phyloP scores from a whole-genome alignment of 257 asterid genomes.

The Solanum infundibuliforme region DNA sequence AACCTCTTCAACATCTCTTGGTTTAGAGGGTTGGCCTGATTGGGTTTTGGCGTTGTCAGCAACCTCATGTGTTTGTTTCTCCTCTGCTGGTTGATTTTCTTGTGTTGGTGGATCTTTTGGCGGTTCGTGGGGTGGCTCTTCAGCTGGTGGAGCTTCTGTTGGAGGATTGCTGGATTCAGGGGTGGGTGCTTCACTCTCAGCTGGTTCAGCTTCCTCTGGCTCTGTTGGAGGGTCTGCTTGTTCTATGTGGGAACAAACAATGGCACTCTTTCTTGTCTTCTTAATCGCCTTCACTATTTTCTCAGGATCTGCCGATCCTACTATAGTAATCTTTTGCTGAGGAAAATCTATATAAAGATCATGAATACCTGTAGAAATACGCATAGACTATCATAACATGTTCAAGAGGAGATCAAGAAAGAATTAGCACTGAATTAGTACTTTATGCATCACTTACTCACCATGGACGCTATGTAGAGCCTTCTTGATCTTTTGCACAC shows the following conservation, averaged over 20 bases:
- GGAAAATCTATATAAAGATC: constrained; percentile 66
- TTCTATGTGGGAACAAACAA: constrained; percentile 55
- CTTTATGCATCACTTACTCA: constrained; percentile 10
- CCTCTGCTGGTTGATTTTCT: constrained; percentile 14
- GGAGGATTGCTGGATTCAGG: constrained; percentile 25
- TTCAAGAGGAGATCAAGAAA: background rate
- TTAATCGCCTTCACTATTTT: constrained; percentile 66
- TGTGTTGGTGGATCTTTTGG: constrained; percentile 31
- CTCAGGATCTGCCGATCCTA: constrained; percentile 79
- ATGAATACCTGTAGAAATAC: constrained; percentile 36
- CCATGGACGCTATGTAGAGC: constrained; percentile 65
- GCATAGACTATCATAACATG: background rate
- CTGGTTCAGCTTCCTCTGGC: constrained; percentile 19
- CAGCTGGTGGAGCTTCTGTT: constrained; percentile 28
- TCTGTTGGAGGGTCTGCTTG: constrained; percentile 43
- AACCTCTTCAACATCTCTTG: constrained; percentile 50
- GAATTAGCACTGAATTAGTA: background rate
- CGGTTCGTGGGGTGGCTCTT: constrained; percentile 31
- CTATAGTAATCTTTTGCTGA: constrained; percentile 58
- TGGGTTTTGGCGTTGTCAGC: constrained; percentile 20
- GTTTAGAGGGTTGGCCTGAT: constrained; percentile 16
- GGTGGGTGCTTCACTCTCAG: constrained; percentile 21
- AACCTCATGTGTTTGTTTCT: constrained; percentile 13
- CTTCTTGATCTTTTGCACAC: constrained; percentile 79
- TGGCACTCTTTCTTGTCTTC: constrained; percentile 63